These are phyloP conservation scores for Mortierella sp. DNA, from an alignment of 371 early-diverging fungal genomes.

Conservation along the genomic window DNA sequence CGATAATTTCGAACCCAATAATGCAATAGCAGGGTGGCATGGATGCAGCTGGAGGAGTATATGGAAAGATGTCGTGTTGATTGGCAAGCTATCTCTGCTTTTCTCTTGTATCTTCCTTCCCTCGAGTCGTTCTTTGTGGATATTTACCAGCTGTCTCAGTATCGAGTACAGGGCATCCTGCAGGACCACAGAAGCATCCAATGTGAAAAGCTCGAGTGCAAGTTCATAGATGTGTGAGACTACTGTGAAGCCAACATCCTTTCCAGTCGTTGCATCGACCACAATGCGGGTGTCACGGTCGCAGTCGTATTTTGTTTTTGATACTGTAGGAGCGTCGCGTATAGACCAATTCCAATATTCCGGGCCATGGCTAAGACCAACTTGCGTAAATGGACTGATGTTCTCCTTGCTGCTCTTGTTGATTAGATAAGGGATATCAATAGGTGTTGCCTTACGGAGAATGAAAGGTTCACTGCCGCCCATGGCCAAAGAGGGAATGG, in stretches of 20 bases:
- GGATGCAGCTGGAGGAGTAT: not conserved
- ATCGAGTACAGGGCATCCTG: slow-evolving; percentile 4
- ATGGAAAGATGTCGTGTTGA: not conserved
- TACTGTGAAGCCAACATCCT: slow-evolving; percentile 28
- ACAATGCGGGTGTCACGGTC: slow-evolving; percentile 33
- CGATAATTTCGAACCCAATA: slow-evolving; percentile 5
- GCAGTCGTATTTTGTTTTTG: slow-evolving; percentile 16
- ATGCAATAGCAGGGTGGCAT: slow-evolving; percentile 14
- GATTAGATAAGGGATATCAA: slow-evolving; percentile 30
- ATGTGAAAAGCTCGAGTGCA: slow-evolving; percentile 13
- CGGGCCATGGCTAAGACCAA: slow-evolving; percentile 16
- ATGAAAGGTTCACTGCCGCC: slow-evolving; percentile 28
- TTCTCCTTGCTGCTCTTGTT: slow-evolving; percentile 14
- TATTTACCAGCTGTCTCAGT: not conserved
- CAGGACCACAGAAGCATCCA: slow-evolving; percentile 15
- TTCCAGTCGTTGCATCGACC: slow-evolving; percentile 12
- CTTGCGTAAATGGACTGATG: not conserved
- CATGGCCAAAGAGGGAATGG: slow-evolving; percentile 25
- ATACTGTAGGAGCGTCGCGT: not conserved
- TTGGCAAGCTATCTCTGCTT: not conserved
- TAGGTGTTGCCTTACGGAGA: slow-evolving; percentile 18
- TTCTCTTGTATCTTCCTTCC: not conserved
- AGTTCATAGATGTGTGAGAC: not conserved
- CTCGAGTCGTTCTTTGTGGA: no score
- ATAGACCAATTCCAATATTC: slow-evolving; percentile 45